A percentile compares a stretch with the other conserved stretches of the same genome.
These are phyloP conservation scores for Neofusicoccum cordaticola DNA, from an alignment of 2,329 filamentous ascomycete genomes.

Conservation along the genomic window DNA sequence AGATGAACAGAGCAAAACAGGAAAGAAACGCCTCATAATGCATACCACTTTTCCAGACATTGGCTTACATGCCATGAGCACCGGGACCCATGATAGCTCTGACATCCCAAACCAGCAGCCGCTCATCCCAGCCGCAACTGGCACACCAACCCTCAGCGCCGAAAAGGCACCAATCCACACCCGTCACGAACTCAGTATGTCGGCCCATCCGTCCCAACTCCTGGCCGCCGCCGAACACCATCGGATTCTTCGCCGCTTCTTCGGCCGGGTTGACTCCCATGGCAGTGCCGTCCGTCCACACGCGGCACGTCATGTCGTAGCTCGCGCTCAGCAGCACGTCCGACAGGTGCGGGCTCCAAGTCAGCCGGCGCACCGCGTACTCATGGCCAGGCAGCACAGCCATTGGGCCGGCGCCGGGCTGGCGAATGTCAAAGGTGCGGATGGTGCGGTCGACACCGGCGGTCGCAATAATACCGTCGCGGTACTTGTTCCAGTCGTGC, in stretches of 20 bases:
- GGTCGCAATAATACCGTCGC: slow-evolving; percentile 77
- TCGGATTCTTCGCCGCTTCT: slow-evolving; percentile 34
- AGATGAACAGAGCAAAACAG: neutral
- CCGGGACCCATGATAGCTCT: slow-evolving; percentile 56
- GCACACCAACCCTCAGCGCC: slow-evolving; percentile 94
- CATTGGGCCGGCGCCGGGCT: slow-evolving; percentile 68
- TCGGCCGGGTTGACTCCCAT: slow-evolving; percentile 41
- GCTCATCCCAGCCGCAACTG: slow-evolving; percentile 91
- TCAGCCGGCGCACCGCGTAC: slow-evolving; percentile 80
- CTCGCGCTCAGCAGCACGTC: slow-evolving; percentile 85
- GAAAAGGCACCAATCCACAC: slow-evolving; percentile 97
- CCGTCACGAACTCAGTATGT: slow-evolving; percentile 94
- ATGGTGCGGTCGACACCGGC: slow-evolving; percentile 85
- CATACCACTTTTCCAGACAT: neutral
- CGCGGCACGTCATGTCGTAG: slow-evolving; percentile 95
- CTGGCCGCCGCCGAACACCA: slow-evolving; percentile 53
- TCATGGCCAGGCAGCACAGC: slow-evolving; percentile 79
- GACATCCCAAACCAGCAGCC: slow-evolving; percentile 88
- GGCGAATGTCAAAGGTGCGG: slow-evolving; percentile 86
- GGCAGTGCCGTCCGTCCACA: slow-evolving; percentile 81
- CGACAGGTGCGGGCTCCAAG: slow-evolving; percentile 92
- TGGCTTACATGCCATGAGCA: neutral
- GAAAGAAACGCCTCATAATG: slow-evolving; percentile 6
- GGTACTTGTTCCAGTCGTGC: slow-evolving; percentile 99
- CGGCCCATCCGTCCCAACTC: slow-evolving; percentile 85